Percentiles rank a stretch among this genome's conserved stretches.
These are phyloP conservation scores for Caulochytrium protostelioides DNA, from an alignment of 371 early-diverging fungal species.

Conservation along the genomic window DNA sequence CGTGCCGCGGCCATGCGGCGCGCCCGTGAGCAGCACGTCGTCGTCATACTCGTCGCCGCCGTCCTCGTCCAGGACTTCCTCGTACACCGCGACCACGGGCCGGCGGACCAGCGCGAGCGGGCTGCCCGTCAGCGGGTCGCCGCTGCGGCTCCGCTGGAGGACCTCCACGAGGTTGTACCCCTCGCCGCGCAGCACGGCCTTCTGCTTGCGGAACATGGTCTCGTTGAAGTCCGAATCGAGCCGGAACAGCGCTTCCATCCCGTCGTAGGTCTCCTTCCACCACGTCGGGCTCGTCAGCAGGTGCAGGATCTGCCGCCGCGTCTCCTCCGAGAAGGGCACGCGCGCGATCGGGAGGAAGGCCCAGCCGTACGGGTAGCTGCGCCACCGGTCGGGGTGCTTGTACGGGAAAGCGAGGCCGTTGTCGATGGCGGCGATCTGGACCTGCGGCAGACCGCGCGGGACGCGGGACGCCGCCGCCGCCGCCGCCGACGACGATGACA, in stretches of 20 bases:
- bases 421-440: constrained; percentile 59
- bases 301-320: constrained; percentile 38
- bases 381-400: constrained; percentile 75
- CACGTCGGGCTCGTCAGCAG: constrained; percentile 46
- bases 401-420: constrained; percentile 80
- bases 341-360: constrained; percentile 37
- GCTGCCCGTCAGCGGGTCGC: constrained; percentile 6
- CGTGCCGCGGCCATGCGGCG: background rate
- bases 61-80: constrained; percentile 16
- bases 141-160: constrained; percentile 18
- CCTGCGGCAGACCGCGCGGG: background rate
- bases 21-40: constrained; percentile 1
- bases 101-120: constrained; percentile 19
- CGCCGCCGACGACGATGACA: too few relatives aligned
- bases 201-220: constrained; percentile 55
- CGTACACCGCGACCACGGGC: constrained; percentile 21
- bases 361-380: constrained; percentile 81
- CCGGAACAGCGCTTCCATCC: constrained; percentile 39
- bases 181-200: constrained; percentile 66
- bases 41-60: constrained; percentile 5
- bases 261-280: constrained; percentile 51
- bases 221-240: constrained; percentile 53
- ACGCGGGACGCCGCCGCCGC: background rate
- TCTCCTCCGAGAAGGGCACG: constrained; percentile 43
- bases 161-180: constrained; percentile 56